Evolutionary conservation across 306 rosid species (phyloP).

Genomic region (Malus sieversii): DNA sequence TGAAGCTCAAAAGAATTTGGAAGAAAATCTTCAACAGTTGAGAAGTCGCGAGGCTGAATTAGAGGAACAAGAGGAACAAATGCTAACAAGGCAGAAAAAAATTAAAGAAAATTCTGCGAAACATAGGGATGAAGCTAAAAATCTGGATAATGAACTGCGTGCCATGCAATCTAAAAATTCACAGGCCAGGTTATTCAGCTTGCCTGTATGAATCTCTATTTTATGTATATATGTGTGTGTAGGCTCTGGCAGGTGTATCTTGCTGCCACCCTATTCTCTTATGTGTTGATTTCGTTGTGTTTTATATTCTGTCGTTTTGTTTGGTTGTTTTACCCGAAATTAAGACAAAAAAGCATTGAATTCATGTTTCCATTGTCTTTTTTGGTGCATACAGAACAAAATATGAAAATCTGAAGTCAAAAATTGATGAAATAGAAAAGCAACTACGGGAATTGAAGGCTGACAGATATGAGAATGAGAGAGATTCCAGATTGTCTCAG

Average conservation of each 20-base stretch:
- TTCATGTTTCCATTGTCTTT: neutral
- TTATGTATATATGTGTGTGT: neutral
- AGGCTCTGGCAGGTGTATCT: neutral
- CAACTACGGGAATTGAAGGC: constrained; percentile 92
- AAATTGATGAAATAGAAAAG: constrained; percentile 73
- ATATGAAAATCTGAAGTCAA: constrained; percentile 61
- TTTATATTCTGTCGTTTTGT: neutral
- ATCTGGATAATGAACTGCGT: constrained; percentile 56
- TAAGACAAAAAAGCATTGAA: neutral
- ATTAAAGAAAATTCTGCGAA: constrained; percentile 51
- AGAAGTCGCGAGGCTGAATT: constrained; percentile 61
- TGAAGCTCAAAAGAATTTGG: constrained; percentile 91
- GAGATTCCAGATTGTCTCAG: constrained; percentile 89
- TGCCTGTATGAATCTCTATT: neutral
- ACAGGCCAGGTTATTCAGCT: constrained; percentile 56
- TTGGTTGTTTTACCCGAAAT: neutral
- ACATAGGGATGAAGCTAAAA: constrained; percentile 43
- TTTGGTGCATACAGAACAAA: constrained; percentile 48
- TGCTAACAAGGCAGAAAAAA: constrained; percentile 59
- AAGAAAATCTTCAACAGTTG: constrained; percentile 90
- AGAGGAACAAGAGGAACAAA: constrained; percentile 68
- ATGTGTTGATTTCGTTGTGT: neutral
- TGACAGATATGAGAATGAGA: constrained; percentile 89
- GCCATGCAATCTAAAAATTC: constrained; percentile 66
- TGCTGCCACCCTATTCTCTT: neutral